Base-by-base conservation (phyloP, 2,329 filamentous ascomycete genomes). In the Mycosphaerella arachidis region DNA sequence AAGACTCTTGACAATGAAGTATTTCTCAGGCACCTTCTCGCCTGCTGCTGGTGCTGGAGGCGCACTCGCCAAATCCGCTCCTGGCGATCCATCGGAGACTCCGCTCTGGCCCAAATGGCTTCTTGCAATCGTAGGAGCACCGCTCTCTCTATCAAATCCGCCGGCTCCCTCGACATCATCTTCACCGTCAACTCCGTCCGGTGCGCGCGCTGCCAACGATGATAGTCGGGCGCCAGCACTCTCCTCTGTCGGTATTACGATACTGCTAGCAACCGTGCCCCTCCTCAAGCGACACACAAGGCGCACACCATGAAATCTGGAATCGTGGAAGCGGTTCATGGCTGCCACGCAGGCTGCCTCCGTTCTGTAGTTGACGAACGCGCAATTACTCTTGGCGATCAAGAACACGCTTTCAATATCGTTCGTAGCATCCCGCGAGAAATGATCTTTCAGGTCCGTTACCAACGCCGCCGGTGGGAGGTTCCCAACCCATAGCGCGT, bases 331-430 rank as follows among this genome's bases (percentile, higher is more conserved):
- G 66, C 90, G 86, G 50, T 86, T 83, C 78, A 96, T 90, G 0
- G 93, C 93, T 8, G 84, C 81, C 6, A 84, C 77, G 71, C 92
- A 97, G 5, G 86, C 85, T 3, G 80, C 77, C 68, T 96, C 92
- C 54, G 91, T 89, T 63, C 87, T 90, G 73, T 95, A 97, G 71
- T 97, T 97, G 65, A 96, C 91, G 77, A 97, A 97, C 0, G 92
- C 93, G 71, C 93, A 97, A 72, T 97, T 97, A 73, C 92, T 97
- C 74, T 97, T 97, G 0, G 92, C 93, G 45, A 97, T 97, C 37
- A 97, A 78, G 67, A 97, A 97, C 0, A 97, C 79, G 51, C 92
- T 96, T 72, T 96, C 90, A 24, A 97, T 85, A 1, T 92, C 84
- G 46, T 81, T 84, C 0, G 82, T 83, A 0, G 91, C 87, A 65